Base-by-base conservation (phyloP, 805 yeast genomes). In the Scheffersomyces spartinae region DNA sequence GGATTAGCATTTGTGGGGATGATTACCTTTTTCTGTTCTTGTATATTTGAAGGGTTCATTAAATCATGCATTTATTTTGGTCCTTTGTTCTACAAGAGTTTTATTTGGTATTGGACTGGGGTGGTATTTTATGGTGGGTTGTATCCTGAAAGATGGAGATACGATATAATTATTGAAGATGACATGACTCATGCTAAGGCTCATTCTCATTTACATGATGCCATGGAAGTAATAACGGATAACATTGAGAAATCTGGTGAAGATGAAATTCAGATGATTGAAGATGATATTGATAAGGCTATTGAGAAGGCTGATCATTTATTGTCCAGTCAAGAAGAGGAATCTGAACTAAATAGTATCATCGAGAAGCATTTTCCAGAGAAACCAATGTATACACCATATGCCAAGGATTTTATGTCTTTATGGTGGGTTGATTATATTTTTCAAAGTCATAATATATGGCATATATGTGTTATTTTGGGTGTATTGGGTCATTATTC, bases 401-500 rank as follows among this genome's bases (percentile, higher is more conserved):
- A 52, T 29, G 38, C 38, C 25, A 37, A 49, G 3, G 57, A 55
- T 9, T 62, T 75, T 27, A 40, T 52, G 18, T 72, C 84, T 1
- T 47, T 80, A 12, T 88, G 79, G 88, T 85, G 95, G 88, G 75
- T 75, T 9, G 91, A 81, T 39, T 80, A 78, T 47, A 48, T 68
- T 15, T 61, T 75, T 27, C 67, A 73, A 21, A 82, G 95, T 18
- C 98, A 88, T 50, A 86, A 85, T 42, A 60, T 88, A 16, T 88
- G 98, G 98, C 98, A 88, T 53, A 47, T 84, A 8, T 83, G 80
- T 45, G 98, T 91, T 16, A 68, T 91, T 10, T 63, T 80, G 14
- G 98, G 98, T 3, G 74, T 84, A n/a, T 50, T 80, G 21, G 94
- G 93, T 17, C 97, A 88, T 50, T 91, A 86, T 51, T 61, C 62